These are phyloP conservation scores for Nicotiana benthamiana DNA, from an alignment of 257 asterid species.

Conservation along the genomic window DNA sequence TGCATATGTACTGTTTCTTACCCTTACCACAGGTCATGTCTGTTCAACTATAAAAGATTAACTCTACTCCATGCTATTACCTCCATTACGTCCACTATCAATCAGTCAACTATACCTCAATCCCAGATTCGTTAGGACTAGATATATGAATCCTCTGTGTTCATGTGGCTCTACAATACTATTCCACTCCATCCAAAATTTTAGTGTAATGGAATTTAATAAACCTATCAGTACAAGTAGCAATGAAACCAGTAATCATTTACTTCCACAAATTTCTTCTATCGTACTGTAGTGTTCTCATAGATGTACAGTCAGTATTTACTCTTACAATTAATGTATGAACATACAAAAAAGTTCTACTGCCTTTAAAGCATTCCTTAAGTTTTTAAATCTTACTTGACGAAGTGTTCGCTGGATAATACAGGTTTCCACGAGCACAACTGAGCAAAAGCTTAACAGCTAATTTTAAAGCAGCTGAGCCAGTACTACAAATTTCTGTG, in stretches of 20 bases:
- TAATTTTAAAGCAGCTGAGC: neutral
- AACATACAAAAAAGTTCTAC: neutral
- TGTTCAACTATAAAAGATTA: neutral
- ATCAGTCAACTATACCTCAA: neutral
- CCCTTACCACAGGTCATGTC: neutral
- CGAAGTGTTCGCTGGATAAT: neutral
- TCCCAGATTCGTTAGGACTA: neutral
- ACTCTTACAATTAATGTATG: neutral
- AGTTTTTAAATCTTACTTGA: neutral
- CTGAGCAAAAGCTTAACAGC: conserved; percentile 34
- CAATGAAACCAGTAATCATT: neutral
- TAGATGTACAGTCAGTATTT: neutral
- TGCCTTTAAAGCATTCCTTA: neutral
- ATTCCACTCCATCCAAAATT: neutral
- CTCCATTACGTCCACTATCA: neutral
- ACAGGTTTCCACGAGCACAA: conserved; percentile 32
- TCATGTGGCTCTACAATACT: neutral
- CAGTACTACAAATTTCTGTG: neutral
- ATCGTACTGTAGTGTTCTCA: neutral
- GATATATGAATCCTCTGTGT: neutral
- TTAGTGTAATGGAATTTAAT: neutral
- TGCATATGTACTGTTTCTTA: neutral
- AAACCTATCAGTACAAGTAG: neutral
- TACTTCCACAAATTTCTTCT: neutral
- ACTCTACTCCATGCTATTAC: neutral